Evolutionary conservation across 78 protist genomes (phyloP).

Genomic region (Capsaspora owczarzaki): DNA sequence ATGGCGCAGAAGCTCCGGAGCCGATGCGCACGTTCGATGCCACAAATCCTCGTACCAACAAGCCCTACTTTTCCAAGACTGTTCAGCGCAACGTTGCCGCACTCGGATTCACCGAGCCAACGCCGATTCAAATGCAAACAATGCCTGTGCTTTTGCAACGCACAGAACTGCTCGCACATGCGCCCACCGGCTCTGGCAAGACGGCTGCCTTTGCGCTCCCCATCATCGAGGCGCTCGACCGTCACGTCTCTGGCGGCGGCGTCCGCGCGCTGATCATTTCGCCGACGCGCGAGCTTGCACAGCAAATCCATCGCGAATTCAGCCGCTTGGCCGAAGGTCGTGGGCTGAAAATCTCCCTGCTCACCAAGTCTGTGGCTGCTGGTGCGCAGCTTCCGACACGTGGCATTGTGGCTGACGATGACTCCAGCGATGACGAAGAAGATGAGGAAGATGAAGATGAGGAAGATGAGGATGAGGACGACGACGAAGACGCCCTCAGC

Average conservation of each 20-base stretch:
- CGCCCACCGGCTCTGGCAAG: constrained; percentile 93
- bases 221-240: constrained; percentile 38
- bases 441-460: no score
- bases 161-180: constrained; percentile 72
- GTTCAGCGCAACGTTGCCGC: not conserved
- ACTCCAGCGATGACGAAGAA: no score
- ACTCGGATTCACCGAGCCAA: constrained; percentile 8
- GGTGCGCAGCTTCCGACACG: not conserved
- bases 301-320: constrained; percentile 33
- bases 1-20: no score
- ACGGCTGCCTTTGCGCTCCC: constrained; percentile 80
- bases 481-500: no score
- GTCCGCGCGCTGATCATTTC: constrained; percentile 65
- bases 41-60: no score
- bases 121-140: constrained; percentile 22
- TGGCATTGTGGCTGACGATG: no score
- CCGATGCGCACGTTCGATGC: no score
- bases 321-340: not conserved
- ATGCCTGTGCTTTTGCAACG: constrained; percentile 42
- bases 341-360: not conserved
- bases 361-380: constrained; percentile 1
- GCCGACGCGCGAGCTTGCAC: constrained; percentile 81
- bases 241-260: no score
- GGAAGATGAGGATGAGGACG: no score
- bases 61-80: no score